Percentiles rank a stretch among this genome's conserved stretches.
phyloP scores from a whole-genome alignment of 805 yeast species.

The Saturnispora hagleri region DNA sequence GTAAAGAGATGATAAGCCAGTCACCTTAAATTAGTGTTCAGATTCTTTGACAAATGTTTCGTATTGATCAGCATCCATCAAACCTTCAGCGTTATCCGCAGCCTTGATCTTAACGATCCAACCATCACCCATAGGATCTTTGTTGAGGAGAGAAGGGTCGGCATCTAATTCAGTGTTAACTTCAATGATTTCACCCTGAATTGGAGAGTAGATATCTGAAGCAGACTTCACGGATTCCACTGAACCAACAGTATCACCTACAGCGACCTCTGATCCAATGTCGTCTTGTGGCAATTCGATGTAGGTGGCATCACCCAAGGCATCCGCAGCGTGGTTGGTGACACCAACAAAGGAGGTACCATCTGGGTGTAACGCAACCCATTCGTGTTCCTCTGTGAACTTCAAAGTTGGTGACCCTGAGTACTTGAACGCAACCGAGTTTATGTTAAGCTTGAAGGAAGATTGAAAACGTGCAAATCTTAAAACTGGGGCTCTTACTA shows the following conservation, averaged over 20 bases:
- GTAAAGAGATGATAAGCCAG: neutral
- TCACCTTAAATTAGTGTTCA: constrained; percentile 22
- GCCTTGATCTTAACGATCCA: constrained; percentile 81
- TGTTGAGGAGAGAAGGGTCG: constrained; percentile 70
- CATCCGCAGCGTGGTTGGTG: constrained; percentile 90
- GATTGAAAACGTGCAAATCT: constrained; percentile 17
- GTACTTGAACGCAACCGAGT: constrained; percentile 24
- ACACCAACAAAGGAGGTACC: constrained; percentile 82
- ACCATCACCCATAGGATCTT: constrained; percentile 88
- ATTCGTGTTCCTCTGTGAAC: constrained; percentile 89
- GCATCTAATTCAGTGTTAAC: constrained; percentile 58
- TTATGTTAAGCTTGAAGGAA: constrained; percentile 21
- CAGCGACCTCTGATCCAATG: constrained; percentile 32
- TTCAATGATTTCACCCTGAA: constrained; percentile 65
- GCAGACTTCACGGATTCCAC: constrained; percentile 95
- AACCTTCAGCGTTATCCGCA: constrained; percentile 31
- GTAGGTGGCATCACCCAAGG: constrained; percentile 93
- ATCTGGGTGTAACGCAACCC: constrained; percentile 82
- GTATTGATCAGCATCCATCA: constrained; percentile 48
- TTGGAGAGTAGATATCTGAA: constrained; percentile 85
- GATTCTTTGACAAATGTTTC: constrained; percentile 49
- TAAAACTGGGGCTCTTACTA: constrained; percentile 12
- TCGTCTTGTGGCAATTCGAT: constrained; percentile 67
- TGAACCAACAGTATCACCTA: constrained; percentile 82
- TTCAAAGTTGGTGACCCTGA: constrained; percentile 42